Evolutionary conservation across 192 early-diverging fungal genomes (phyloP).

Genomic region (Mortierella hygrophila): DNA sequence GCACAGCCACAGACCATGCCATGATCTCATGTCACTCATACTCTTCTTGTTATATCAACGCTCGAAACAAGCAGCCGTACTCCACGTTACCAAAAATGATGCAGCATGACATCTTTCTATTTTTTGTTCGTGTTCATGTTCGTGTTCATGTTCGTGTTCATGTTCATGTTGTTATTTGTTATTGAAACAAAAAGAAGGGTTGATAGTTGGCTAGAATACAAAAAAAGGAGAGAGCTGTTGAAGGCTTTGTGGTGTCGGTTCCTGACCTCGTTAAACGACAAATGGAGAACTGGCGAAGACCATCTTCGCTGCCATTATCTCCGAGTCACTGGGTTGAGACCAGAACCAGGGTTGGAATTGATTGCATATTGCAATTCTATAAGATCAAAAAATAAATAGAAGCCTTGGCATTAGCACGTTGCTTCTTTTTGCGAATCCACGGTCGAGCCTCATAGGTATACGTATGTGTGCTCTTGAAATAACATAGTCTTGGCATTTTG

Average conservation of each 20-base stretch:
- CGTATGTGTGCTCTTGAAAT: not conserved
- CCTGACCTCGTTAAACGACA: not conserved
- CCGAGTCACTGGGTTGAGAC: not conserved
- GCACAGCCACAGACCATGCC: constrained; percentile 12
- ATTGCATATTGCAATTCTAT: constrained; percentile 28
- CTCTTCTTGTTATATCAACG: not conserved
- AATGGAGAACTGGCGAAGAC: not conserved
- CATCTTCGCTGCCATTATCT: not conserved
- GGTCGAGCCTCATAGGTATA: too few species aligned
- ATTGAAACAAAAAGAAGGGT: not conserved
- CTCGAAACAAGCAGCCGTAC: not conserved
- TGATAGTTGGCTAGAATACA: not conserved
- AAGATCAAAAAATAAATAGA: not conserved
- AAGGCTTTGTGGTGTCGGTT: not conserved
- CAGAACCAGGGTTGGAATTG: constrained; percentile 14
- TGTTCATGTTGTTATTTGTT: not conserved
- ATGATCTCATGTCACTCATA: not conserved
- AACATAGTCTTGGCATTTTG: not conserved
- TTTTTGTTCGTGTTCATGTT: not conserved
- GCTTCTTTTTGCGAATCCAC: not conserved
- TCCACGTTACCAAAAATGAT: not conserved
- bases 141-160: not conserved
- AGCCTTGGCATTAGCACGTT: constrained; percentile 19
- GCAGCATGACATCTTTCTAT: not conserved
- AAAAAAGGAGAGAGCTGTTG: not conserved